Percentiles rank a stretch among this genome's conserved stretches.
phyloP scores from a whole-genome alignment of 1,139 yeast genomes.

The Kluyveromyces sp. region DNA sequence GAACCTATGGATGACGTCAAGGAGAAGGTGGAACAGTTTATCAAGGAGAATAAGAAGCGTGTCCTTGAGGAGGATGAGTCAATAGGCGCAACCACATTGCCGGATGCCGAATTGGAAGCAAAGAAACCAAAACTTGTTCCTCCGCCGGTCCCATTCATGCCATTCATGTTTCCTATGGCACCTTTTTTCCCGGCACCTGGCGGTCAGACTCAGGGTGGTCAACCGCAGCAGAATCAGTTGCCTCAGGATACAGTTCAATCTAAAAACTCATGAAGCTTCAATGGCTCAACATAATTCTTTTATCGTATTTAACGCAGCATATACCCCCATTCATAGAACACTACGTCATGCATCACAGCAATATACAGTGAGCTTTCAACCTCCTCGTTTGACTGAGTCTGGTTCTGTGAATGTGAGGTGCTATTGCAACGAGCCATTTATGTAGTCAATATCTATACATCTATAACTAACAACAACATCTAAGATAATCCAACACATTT shows the following conservation, averaged over 20 bases:
- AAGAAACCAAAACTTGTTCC: constrained; percentile 12
- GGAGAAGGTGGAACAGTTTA: constrained; percentile 45
- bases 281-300: neutral
- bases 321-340: neutral
- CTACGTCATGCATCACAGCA: neutral
- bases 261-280: neutral
- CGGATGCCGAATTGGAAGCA: constrained; percentile 6
- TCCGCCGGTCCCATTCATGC: constrained; percentile 17
- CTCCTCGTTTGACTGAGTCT: too few relatives aligned
- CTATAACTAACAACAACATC: neutral
- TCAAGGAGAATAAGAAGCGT: constrained; percentile 37
- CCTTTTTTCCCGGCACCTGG: constrained; percentile 12
- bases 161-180: constrained; percentile 22
- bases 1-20: constrained; percentile 54
- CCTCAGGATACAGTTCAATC: neutral
- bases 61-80: constrained; percentile 5
- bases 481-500: neutral
- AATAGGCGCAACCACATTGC: neutral
- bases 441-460: neutral
- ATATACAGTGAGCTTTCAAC: neutral
- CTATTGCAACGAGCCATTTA: too few relatives aligned
- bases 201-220: neutral
- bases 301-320: neutral
- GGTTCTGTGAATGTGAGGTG: too few relatives aligned
- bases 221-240: constrained; percentile 3